Conservation (phyloP, 352 stramenopile genomes). For the Phytophthora pini region DNA sequence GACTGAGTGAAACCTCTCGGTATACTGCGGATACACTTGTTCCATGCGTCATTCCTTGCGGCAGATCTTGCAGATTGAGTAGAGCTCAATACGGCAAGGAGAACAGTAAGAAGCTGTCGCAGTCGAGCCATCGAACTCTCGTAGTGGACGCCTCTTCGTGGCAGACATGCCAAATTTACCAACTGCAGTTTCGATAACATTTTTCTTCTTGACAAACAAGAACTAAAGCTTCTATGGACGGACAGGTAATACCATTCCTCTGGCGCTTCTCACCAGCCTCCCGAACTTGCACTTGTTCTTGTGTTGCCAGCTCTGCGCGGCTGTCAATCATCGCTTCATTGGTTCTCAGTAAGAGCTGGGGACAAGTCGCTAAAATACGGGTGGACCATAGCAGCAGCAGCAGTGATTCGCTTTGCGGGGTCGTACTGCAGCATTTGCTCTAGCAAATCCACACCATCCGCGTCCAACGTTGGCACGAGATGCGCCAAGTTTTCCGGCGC, state of each 20-base stretch:
- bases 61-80: slow-evolving; percentile 9
- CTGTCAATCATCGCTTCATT: slow-evolving; percentile 30
- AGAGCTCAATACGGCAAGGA: slow-evolving; percentile 15
- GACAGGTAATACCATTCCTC: slow-evolving; percentile 31
- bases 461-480: slow-evolving; percentile 92
- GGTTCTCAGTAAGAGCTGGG: slow-evolving; percentile 68
- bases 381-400: slow-evolving; percentile 96
- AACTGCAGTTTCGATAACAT: slow-evolving; percentile 17
- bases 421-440: slow-evolving; percentile 92
- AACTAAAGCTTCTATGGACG: slow-evolving; percentile 34
- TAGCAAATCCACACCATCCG: slow-evolving; percentile 93
- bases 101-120: slow-evolving; percentile 5
- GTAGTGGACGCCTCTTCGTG: slow-evolving; percentile 12
- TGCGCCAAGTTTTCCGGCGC: slow-evolving; percentile 86
- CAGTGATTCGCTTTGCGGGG: slow-evolving; percentile 92
- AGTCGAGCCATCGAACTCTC: slow-evolving; percentile 7
- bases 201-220: slow-evolving; percentile 15
- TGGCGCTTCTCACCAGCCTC: slow-evolving; percentile 17
- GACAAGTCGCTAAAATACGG: slow-evolving; percentile 96
- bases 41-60: slow-evolving; percentile 2
- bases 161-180: slow-evolving; percentile 24
- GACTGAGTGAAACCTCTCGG: slow-evolving; percentile 36
- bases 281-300: slow-evolving; percentile 23
- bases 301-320: slow-evolving; percentile 14
- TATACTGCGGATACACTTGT: slow-evolving; percentile 37